phyloP scores from a whole-genome alignment of 2,329 filamentous ascomycete genomes.

The Didymella sp. region DNA sequence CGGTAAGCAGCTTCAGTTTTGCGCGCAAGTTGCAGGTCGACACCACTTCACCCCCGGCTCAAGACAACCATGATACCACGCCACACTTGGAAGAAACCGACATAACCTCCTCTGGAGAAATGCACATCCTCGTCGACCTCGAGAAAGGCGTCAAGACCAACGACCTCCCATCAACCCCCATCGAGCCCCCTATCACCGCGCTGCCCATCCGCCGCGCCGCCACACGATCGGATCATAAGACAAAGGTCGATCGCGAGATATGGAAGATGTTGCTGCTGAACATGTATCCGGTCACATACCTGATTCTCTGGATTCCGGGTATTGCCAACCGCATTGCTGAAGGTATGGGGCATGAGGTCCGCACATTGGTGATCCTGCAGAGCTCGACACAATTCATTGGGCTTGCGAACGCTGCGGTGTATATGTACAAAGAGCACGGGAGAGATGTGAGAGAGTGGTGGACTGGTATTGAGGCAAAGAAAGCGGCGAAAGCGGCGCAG shows the following conservation, averaged over 20 bases:
- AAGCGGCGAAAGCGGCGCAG: neutral
- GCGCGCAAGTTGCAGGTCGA: neutral
- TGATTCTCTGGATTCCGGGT: slow-evolving; percentile 46
- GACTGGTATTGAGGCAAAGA: neutral
- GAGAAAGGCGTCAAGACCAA: neutral
- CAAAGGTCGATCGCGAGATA: slow-evolving; percentile 27
- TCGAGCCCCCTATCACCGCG: neutral
- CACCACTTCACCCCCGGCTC: neutral
- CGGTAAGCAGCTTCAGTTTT: slow-evolving; percentile 15
- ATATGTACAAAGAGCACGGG: slow-evolving; percentile 30
- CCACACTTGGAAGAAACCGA: neutral
- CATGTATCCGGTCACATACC: slow-evolving; percentile 45
- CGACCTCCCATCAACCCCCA: neutral
- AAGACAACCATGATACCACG: neutral
- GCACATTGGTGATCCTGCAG: slow-evolving; percentile 22
- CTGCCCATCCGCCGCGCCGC: neutral
- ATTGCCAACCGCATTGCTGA: slow-evolving; percentile 35
- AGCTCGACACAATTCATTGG: slow-evolving; percentile 33
- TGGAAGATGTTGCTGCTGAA: slow-evolving; percentile 43
- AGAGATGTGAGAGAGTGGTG: slow-evolving; percentile 15
- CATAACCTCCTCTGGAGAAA: neutral
- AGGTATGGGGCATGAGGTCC: slow-evolving; percentile 19
- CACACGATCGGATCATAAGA: slow-evolving; percentile 1
- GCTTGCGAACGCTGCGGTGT: slow-evolving; percentile 28
- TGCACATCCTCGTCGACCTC: slow-evolving; percentile 1